Conservation (phyloP, 257 asterid genomes). For the Solanum commersonii region DNA sequence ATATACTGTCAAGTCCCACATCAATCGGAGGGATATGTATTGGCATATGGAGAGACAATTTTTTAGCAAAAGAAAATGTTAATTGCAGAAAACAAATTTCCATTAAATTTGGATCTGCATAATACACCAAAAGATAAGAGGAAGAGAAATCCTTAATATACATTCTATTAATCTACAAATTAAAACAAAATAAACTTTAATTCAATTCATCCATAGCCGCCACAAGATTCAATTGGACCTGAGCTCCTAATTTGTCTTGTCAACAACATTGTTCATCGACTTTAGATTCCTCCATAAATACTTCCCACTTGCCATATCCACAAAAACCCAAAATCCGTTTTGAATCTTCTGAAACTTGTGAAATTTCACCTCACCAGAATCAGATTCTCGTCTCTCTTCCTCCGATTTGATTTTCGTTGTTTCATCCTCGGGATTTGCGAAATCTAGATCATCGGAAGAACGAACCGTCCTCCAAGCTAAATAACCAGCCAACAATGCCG, state of each 20-base stretch:
- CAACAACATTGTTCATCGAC: background rate
- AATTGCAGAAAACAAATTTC: background rate
- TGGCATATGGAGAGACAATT: background rate
- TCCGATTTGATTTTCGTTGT: background rate
- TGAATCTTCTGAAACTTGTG: conserved; percentile 11
- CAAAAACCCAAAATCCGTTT: conserved; percentile 33
- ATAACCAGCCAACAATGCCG: conserved; percentile 43
- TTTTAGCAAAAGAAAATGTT: background rate
- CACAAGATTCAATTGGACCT: background rate
- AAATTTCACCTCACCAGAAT: conserved; percentile 2
- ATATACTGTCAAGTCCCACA: background rate
- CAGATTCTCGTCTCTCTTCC: background rate
- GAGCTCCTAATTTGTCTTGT: background rate
- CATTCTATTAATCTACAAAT: background rate
- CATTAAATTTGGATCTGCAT: background rate
- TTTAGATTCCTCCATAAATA: conserved; percentile 36
- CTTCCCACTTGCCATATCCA: conserved; percentile 48
- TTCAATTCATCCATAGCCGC: background rate
- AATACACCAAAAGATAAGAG: background rate
- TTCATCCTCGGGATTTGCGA: background rate
- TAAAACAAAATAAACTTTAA: background rate
- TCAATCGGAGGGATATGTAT: background rate
- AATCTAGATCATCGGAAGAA: background rate
- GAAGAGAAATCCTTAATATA: background rate
- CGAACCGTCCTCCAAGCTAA: conserved; percentile 34